phyloP scores from a whole-genome alignment of 768 basidiomycete species.

The Xerocomellus dryophilus region DNA sequence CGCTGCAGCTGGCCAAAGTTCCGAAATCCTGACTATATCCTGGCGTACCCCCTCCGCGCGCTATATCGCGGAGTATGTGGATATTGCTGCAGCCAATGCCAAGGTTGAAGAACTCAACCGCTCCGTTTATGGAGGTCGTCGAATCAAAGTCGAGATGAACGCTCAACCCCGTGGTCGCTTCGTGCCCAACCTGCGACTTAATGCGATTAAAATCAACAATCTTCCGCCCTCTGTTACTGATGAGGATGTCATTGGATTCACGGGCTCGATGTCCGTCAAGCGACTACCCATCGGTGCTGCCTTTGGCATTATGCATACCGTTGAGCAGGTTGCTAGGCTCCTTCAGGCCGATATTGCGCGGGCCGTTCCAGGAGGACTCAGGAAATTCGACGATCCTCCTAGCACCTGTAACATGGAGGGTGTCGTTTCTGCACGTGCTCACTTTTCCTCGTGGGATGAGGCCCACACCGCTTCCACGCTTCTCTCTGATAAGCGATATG shows the following conservation, averaged over 20 bases:
- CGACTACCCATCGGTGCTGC: slow-evolving; percentile 24
- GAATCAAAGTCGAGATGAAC: slow-evolving; percentile 48
- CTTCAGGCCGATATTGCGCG: slow-evolving; percentile 27
- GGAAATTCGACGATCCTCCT: slow-evolving; percentile 28
- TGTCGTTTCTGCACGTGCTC: slow-evolving; percentile 37
- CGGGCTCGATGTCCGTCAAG: slow-evolving; percentile 28
- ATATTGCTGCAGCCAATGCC: slow-evolving; percentile 15
- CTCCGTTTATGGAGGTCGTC: slow-evolving; percentile 37
- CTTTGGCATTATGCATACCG: slow-evolving; percentile 18
- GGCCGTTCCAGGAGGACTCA: slow-evolving; percentile 16
- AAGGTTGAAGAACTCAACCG: slow-evolving; percentile 41
- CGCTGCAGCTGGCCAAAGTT: slow-evolving; percentile 28
- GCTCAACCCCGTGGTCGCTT: slow-evolving; percentile 33
- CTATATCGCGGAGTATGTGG: slow-evolving; percentile 44
- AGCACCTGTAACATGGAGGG: slow-evolving; percentile 29
- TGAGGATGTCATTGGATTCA: slow-evolving; percentile 28
- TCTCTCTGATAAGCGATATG: slow-evolving; percentile 35
- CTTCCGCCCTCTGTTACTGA: slow-evolving; percentile 33
- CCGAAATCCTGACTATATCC: slow-evolving; percentile 44
- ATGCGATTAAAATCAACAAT: slow-evolving; percentile 43
- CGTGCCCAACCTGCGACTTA: slow-evolving; percentile 24
- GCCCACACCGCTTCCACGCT: slow-evolving; percentile 40
- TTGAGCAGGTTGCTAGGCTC: slow-evolving; percentile 17
- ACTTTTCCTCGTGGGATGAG: slow-evolving; percentile 49
- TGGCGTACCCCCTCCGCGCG: slow-evolving; percentile 50